phyloP scores from a whole-genome alignment of 805 yeast genomes.

The Ogataea allantospora region DNA sequence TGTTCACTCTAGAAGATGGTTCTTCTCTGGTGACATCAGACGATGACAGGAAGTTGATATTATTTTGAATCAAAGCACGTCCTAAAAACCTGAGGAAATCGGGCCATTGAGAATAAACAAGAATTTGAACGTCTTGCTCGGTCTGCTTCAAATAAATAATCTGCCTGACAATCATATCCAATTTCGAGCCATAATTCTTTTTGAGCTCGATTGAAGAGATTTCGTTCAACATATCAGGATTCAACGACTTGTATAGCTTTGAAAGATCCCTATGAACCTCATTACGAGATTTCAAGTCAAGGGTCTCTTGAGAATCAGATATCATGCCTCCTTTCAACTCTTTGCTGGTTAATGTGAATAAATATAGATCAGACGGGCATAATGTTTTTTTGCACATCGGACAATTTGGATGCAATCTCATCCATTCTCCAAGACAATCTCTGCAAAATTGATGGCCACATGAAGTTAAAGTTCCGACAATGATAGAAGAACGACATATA shows the following conservation, averaged over 20 bases:
- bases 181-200: constrained; percentile 75
- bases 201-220: constrained; percentile 44
- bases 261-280: constrained; percentile 34
- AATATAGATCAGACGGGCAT: constrained; percentile 53
- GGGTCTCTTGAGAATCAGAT: constrained; percentile 11
- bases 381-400: constrained; percentile 76
- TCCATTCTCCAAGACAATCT: constrained; percentile 78
- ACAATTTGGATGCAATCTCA: constrained; percentile 50
- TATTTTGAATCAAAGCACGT: constrained; percentile 59
- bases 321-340: constrained; percentile 48
- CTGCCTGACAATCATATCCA: constrained; percentile 78
- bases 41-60: constrained; percentile 57
- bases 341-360: constrained; percentile 60
- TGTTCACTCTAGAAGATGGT: constrained; percentile 1
- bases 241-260: constrained; percentile 47
- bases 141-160: constrained; percentile 57
- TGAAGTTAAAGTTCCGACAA: constrained; percentile 74
- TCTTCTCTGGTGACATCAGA: constrained; percentile 23
- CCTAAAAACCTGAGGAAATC: constrained; percentile 67
- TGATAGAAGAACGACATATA: constrained; percentile 72
- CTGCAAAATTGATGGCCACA: constrained; percentile 94
- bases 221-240: constrained; percentile 39
- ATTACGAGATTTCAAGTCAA: not conserved
- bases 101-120: constrained; percentile 88
- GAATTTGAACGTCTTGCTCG: constrained; percentile 70